phyloP scores from a whole-genome alignment of 306 rosid species.

The Herpetospermum pedunculosum region DNA sequence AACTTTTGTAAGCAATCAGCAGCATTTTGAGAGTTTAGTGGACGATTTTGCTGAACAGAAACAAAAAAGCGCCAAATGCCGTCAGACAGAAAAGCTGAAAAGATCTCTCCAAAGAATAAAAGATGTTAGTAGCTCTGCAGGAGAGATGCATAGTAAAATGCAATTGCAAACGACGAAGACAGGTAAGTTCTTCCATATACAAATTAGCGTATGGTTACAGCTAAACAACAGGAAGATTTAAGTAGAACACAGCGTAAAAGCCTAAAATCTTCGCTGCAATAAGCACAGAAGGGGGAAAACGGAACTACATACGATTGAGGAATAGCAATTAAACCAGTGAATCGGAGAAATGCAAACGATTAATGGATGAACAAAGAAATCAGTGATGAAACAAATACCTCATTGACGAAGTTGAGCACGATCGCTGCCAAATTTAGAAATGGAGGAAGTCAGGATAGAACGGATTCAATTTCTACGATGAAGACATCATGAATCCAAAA shows the following conservation, averaged over 20 bases:
- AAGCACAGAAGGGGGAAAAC: not conserved
- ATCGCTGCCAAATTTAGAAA: conserved; percentile 45
- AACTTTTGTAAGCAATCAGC: conserved; percentile 85
- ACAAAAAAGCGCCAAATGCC: not conserved
- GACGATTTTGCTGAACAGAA: conserved; percentile 67
- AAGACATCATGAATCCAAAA: not conserved
- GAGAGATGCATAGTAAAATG: not conserved
- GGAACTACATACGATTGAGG: not conserved
- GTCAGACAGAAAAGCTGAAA: not conserved
- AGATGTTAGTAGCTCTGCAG: not conserved
- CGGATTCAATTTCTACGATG: not conserved
- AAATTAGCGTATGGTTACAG: not conserved
- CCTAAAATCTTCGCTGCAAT: not conserved
- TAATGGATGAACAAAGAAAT: not conserved
- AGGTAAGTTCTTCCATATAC: not conserved
- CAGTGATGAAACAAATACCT: conserved; percentile 28
- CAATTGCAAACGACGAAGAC: not conserved
- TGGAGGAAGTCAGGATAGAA: not conserved
- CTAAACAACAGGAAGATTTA: not conserved
- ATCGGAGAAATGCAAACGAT: not conserved
- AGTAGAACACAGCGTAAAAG: not conserved
- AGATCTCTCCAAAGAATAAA: not conserved
- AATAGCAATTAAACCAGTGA: not conserved
- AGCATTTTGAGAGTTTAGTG: conserved; percentile 69
- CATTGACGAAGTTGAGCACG: conserved; percentile 77